These are phyloP conservation scores for Rhodotorula sp. DNA, from an alignment of 1,284 basidiomycete species.

Conservation along the genomic window DNA sequence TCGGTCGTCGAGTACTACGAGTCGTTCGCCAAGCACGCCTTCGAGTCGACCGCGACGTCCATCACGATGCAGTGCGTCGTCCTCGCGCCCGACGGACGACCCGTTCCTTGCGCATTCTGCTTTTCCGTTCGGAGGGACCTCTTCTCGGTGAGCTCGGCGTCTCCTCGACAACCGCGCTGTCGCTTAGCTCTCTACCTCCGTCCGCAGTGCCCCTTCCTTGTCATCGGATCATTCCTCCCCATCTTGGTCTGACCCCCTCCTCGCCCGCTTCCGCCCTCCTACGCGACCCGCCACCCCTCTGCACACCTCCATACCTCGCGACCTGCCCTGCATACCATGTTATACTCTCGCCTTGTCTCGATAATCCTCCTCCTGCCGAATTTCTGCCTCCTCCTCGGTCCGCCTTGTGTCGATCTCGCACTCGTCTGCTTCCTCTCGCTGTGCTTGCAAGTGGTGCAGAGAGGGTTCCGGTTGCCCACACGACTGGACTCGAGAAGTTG, in stretches of 20 bases:
- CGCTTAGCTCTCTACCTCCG: no score
- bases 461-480: no score
- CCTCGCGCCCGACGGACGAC: constrained; percentile 74
- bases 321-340: background rate
- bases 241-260: constrained; percentile 20
- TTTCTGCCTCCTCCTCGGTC: no score
- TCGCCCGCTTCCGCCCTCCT: background rate
- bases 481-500: no score
- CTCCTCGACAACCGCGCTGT: no score
- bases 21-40: constrained; percentile 88
- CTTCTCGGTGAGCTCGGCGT: constrained; percentile 54
- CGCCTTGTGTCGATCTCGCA: no score
- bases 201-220: constrained; percentile 40
- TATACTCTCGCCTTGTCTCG: background rate
- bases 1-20: constrained; percentile 88
- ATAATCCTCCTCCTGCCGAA: no score
- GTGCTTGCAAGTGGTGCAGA: no score
- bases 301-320: background rate
- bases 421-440: no score
- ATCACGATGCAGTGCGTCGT: constrained; percentile 87
- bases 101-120: constrained; percentile 82
- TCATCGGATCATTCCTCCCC: constrained; percentile 41
- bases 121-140: constrained; percentile 89
- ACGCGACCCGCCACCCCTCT: no score
- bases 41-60: constrained; percentile 85